Base-by-base conservation (phyloP, 1,284 basidiomycete genomes). In the Serendipita sp. region DNA sequence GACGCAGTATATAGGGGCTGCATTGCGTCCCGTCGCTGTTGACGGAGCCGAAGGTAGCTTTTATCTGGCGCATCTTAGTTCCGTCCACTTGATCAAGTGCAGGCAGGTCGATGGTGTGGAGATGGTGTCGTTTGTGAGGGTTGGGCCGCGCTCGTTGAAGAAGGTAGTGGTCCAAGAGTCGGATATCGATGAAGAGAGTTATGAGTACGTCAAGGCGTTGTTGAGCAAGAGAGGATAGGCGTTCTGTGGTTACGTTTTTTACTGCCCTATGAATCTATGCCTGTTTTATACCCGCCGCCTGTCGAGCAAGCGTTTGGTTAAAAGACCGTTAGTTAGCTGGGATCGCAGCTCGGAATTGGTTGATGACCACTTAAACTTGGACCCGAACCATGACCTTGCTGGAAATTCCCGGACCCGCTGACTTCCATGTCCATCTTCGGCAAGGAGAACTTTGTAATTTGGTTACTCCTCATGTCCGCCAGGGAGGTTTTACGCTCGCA, bases 371-470 rank as follows among this genome's bases (percentile, higher is more conserved):
- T 44, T 44, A 29, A 49, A 58, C 53, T 34, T 34, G 15, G 26
- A 58, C 63, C 17, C 32, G 47, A 64, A 70, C 68, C 65, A 74
- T 76, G 69, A 75, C 76, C n/a, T 66, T 65, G 61, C 76, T 83
- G 63, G 71, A 75, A 55, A 72, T 93, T 53, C 72, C 79, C 4
- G 82, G 88, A 0, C 93, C 93, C 17, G 91, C 92, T 53, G 93
- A 96, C 76, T 96, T 94, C 72, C 94, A 99, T 77, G 94, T 98
- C 66, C 96, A 99, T 72, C 84, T 99, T 41, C 85, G 96, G 50
- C 93, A 98, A 72, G 92, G 89, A 42, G 75, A 82, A 42, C 77
- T 96, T 69, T 87, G 89, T 63, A 77, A 83, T 66, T 81, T 99
- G 41, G 92, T 99, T 45, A 86, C 88, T 3, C 92, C 93, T 47